Conservation (phyloP, 2,329 filamentous ascomycete genomes). For the Polychaeton citri region DNA sequence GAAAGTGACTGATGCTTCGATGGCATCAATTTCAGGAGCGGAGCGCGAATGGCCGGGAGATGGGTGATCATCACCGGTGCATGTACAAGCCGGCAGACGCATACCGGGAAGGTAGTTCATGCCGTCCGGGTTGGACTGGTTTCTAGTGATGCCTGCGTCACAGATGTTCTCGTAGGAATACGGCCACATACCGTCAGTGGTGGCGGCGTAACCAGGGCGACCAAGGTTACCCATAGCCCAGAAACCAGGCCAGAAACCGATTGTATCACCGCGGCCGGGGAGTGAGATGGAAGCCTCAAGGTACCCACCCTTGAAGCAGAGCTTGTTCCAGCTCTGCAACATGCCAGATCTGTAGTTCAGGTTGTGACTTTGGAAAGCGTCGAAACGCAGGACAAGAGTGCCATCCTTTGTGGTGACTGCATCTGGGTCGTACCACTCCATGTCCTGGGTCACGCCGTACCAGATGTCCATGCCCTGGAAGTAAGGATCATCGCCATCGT, state of each 20-base stretch:
- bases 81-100: conserved; percentile 56
- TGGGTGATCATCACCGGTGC: conserved; percentile 50
- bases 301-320: conserved; percentile 59
- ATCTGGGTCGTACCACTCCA: conserved; percentile 62
- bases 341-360: conserved; percentile 59
- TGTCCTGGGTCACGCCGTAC: conserved; percentile 58
- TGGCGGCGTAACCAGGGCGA: conserved; percentile 54
- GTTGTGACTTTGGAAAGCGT: conserved; percentile 50
- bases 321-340: conserved; percentile 60
- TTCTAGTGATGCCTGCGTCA: conserved; percentile 57
- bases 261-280: conserved; percentile 51
- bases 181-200: conserved; percentile 61
- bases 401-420: conserved; percentile 50
- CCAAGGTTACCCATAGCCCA: conserved; percentile 65
- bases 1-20: conserved; percentile 51
- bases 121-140: conserved; percentile 55
- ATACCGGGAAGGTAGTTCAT: conserved; percentile 56
- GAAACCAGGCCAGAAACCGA: conserved; percentile 63
- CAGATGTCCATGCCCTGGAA: conserved; percentile 56
- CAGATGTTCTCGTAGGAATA: conserved; percentile 59
- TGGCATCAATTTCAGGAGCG: conserved; percentile 58
- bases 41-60: conserved; percentile 50
- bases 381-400: conserved; percentile 50
- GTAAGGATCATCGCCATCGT: conserved; percentile 56
- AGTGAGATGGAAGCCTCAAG: conserved; percentile 58